Conservation (phyloP, 306 rosid species). For the Leucaena leucocephala region DNA sequence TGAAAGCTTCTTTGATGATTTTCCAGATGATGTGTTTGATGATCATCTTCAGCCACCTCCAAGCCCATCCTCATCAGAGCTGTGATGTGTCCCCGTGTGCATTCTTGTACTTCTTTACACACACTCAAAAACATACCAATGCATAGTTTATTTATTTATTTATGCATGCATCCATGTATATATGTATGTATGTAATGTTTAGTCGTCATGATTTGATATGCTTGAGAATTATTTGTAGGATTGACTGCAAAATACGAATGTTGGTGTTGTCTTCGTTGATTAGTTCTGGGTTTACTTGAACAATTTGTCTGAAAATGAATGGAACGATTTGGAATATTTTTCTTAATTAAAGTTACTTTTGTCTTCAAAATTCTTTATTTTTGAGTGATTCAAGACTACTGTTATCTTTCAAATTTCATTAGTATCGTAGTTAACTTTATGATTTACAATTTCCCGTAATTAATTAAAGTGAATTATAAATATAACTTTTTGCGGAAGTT, state of each 20-base stretch:
- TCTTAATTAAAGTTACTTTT: neutral
- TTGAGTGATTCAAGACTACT: neutral
- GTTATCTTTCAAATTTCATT: neutral
- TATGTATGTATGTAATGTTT: slow-evolving; percentile 4
- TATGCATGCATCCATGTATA: too few relatives aligned
- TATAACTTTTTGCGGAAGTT: neutral
- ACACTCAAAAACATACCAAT: neutral
- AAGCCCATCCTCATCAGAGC: slow-evolving; percentile 42
- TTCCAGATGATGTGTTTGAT: slow-evolving; percentile 73
- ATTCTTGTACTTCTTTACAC: neutral
- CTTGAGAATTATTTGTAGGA: slow-evolving; percentile 24
- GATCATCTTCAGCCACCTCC: slow-evolving; percentile 54
- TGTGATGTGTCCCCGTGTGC: slow-evolving; percentile 30
- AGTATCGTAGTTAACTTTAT: neutral
- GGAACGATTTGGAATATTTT: neutral
- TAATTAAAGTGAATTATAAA: neutral
- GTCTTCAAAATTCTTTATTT: neutral
- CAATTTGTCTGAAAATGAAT: neutral
- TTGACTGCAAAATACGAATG: neutral
- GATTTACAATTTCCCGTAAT: neutral
- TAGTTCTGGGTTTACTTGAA: neutral
- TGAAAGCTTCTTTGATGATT: slow-evolving; percentile 68
- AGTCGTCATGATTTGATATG: slow-evolving; percentile 11
- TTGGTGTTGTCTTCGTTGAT: neutral
- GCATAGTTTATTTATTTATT: neutral